phyloP scores from a whole-genome alignment of 306 rosid species.

The Trifolium subterraneum region DNA sequence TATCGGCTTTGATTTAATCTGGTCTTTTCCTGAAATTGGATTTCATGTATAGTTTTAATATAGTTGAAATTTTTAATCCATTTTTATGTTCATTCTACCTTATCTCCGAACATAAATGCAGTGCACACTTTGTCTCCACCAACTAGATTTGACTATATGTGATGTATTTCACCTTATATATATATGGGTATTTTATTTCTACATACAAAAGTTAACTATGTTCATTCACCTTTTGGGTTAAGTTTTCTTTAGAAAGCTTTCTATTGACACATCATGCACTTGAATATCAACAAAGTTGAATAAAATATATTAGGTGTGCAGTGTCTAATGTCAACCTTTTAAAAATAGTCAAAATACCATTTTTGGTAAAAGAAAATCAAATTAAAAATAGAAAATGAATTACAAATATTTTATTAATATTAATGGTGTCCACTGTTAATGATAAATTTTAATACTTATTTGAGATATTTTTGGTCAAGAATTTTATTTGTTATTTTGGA shows the following conservation, averaged over 20 bases:
- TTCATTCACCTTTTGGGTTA: not conserved
- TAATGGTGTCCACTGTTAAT: too few species aligned
- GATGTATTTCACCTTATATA: not conserved
- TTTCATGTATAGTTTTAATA: not conserved
- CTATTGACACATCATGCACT: too few species aligned
- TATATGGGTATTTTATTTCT: not conserved
- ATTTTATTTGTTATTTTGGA: too few species aligned
- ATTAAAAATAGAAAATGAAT: too few species aligned
- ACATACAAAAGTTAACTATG: not conserved
- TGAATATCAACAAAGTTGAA: too few species aligned
- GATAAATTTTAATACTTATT: too few species aligned
- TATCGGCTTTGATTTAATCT: not conserved
- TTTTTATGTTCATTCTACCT: not conserved
- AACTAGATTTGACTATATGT: not conserved
- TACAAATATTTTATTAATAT: too few species aligned
- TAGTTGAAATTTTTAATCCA: not conserved
- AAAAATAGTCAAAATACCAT: too few species aligned
- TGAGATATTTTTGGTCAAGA: too few species aligned
- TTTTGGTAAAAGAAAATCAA: too few species aligned
- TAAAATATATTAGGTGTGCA: too few species aligned
- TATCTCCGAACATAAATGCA: not conserved
- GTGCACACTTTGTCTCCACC: slow-evolving; percentile 11
- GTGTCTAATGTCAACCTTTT: too few species aligned
- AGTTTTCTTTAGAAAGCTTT: not conserved
- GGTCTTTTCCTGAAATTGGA: not conserved